These are phyloP conservation scores for Saccharomyces pastorianus DNA, from an alignment of 1,139 yeast species.

Conservation along the genomic window DNA sequence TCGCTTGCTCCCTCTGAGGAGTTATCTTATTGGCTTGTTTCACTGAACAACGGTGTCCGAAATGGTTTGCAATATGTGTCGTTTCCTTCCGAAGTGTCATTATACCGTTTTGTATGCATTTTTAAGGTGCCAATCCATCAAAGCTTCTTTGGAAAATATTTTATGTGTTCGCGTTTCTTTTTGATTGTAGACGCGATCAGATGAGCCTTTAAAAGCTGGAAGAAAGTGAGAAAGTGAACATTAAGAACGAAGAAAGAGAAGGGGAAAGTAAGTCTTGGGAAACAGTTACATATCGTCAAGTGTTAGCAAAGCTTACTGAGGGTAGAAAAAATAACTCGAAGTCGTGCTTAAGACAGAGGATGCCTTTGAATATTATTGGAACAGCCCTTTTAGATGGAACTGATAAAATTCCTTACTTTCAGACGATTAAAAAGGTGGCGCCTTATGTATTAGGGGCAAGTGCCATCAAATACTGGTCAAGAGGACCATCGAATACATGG, in stretches of 20 bases:
- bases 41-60: too few species aligned
- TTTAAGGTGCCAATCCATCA: not conserved
- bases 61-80: too few species aligned
- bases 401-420: conserved; percentile 65
- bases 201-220: not conserved
- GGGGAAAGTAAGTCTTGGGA: not conserved
- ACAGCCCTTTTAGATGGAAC: conserved; percentile 64
- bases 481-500: conserved; percentile 80
- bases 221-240: not conserved
- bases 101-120: not conserved
- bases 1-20: too few species aligned
- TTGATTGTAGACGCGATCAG: not conserved
- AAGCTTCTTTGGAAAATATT: not conserved
- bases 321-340: not conserved
- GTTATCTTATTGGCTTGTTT: too few species aligned
- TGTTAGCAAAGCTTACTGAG: too few species aligned
- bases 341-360: conserved; percentile 21
- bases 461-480: conserved; percentile 59
- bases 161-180: not conserved
- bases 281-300: not conserved
- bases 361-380: conserved; percentile 80
- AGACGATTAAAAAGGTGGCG: conserved; percentile 43
- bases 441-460: conserved; percentile 44
- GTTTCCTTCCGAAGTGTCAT: not conserved
- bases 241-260: not conserved